These are phyloP conservation scores for Monosporascus sp. DNA, from an alignment of 2,329 filamentous ascomycete species.

Conservation along the genomic window DNA sequence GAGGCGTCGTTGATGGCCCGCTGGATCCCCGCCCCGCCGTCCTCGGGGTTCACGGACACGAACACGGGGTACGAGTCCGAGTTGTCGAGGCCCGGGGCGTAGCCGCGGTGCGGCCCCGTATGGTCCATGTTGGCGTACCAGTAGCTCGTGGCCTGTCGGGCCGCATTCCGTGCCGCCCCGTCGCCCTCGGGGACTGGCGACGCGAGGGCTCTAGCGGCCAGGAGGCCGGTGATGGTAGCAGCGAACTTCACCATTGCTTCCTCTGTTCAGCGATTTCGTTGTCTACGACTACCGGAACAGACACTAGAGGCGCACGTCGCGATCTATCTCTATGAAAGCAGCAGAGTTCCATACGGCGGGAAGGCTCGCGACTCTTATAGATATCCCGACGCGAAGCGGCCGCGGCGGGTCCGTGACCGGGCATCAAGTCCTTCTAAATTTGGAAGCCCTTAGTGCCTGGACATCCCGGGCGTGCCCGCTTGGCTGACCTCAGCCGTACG, in stretches of 20 bases:
- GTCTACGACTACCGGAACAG: no score
- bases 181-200: background rate
- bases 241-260: background rate
- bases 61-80: conserved; percentile 34
- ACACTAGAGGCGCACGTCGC: no score
- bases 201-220: background rate
- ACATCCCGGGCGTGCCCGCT: no score
- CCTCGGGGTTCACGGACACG: conserved; percentile 31
- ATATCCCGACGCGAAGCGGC: no score
- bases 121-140: conserved; percentile 41
- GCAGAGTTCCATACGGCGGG: no score
- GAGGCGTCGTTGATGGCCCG: conserved; percentile 32
- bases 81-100: conserved; percentile 34
- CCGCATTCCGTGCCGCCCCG: background rate
- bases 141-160: conserved; percentile 20
- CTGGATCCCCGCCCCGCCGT: conserved; percentile 31
- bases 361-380: no score
- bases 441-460: no score
- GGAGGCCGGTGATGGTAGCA: background rate
- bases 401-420: no score
- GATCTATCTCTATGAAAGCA: no score
- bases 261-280: background rate
- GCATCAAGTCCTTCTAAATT: no score
- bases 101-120: conserved; percentile 29
- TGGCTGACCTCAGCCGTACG: no score